Evolutionary conservation across 306 rosid genomes (phyloP).

Genomic region (Vicia sativa): DNA sequence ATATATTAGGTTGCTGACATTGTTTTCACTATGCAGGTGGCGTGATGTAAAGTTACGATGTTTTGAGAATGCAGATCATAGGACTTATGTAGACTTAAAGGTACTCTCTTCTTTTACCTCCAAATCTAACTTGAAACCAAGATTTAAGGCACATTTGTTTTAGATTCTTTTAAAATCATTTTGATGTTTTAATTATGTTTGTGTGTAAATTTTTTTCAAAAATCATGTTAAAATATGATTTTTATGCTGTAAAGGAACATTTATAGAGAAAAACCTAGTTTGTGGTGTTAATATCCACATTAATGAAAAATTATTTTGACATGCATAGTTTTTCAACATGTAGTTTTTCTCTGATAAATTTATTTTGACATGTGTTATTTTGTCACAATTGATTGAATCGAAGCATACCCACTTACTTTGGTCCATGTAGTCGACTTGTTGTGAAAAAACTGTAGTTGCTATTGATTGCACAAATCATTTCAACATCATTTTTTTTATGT

Average conservation of each 20-base stretch:
- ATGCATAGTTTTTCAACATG: too few relatives aligned
- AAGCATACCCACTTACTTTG: neutral
- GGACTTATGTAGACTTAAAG: constrained; percentile 96
- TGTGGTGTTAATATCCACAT: too few relatives aligned
- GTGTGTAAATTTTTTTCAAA: too few relatives aligned
- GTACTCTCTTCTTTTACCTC: constrained; percentile 39
- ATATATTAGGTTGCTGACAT: constrained; percentile 30
- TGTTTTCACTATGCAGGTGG: constrained; percentile 66
- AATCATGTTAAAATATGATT: too few relatives aligned
- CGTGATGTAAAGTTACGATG: constrained; percentile 89
- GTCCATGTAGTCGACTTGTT: neutral
- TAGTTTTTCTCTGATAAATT: too few relatives aligned
- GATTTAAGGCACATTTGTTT: neutral
- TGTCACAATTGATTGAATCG: neutral
- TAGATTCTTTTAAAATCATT: too few relatives aligned
- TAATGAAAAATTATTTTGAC: too few relatives aligned
- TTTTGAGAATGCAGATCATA: constrained; percentile 90
- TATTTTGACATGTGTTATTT: too few relatives aligned
- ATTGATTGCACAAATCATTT: constrained; percentile 1
- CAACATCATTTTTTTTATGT: neutral
- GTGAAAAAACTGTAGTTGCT: neutral
- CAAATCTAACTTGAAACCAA: neutral
- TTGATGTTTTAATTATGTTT: too few relatives aligned
- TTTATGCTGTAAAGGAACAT: too few relatives aligned
- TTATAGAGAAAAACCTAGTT: too few relatives aligned